Base-by-base conservation (phyloP, 768 basidiomycete species). In the Lenzites betulinus region DNA sequence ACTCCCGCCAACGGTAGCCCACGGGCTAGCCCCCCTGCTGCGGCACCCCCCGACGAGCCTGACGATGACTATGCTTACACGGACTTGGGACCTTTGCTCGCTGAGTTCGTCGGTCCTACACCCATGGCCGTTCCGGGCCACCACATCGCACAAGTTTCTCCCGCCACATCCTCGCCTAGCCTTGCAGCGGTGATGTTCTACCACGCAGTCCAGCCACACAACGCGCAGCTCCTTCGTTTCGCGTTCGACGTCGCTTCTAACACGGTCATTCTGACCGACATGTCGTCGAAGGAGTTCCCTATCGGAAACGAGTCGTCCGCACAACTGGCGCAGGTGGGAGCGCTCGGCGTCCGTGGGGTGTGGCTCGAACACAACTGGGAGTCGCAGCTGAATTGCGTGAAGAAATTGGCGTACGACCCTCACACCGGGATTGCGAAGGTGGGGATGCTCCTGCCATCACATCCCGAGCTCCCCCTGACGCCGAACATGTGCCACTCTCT, bases 291-390 rank as follows among this genome's bases (percentile, higher is more conserved):
- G 49, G 51, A 55, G 16, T 66, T 71, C 35, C 44, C 53, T 2
- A 57, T 71, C 30, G 68, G 66, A 1, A 38, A 58, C 30, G 66
- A 67, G 38, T 66, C 62, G 25, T 70, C 71, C 2, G 65, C 65
- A 23, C 67, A 69, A 36, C 63, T 70, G 8, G 67, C 71, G 15
- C 64, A 68, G 41, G 58, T 76, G 26, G 75, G 75, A 3, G 61
- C 67, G 44, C 78, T 74, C 11, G 84, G 84, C 3, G 67, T 71
- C 6, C 72, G 82, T 38, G 81, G 79, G 4, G 77, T 85, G 9
- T 85, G 84, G 83, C 64, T 84, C 41, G 79, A 81, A 62, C 78
- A 79, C 30, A 74, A 77, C 47, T 80, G 79, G 78, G 78, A 83
- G 52, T 78, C 72, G 22, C 78, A 83, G 35, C 78, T 74, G 60